Conservation (phyloP, 1,284 basidiomycete genomes). For the Schizophyllum amplum region DNA sequence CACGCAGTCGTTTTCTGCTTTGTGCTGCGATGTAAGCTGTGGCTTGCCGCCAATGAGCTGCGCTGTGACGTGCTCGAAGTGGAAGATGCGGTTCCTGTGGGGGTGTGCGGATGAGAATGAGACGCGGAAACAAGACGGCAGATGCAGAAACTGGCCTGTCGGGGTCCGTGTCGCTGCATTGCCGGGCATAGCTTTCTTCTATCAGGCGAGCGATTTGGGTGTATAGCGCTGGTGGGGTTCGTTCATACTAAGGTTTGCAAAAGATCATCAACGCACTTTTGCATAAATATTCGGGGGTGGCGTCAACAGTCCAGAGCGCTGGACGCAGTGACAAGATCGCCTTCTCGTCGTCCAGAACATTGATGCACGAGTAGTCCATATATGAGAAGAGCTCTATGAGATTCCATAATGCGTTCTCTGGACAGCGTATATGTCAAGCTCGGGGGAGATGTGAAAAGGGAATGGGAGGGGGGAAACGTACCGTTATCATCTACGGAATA, state of each 20-base stretch:
- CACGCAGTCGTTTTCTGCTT: slow-evolving; percentile 16
- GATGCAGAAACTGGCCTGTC: slow-evolving; percentile 4
- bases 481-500: not conserved
- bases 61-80: not conserved
- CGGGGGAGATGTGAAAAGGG: too few species aligned
- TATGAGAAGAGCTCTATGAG: slow-evolving; percentile 56
- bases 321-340: slow-evolving; percentile 25
- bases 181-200: slow-evolving; percentile 16
- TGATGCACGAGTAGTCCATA: slow-evolving; percentile 43
- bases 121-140: not conserved
- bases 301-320: slow-evolving; percentile 14
- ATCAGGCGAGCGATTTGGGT: slow-evolving; percentile 22
- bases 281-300: slow-evolving; percentile 22
- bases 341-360: slow-evolving; percentile 29
- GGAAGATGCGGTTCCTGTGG: not conserved
- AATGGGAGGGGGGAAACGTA: not conserved
- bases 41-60: not conserved
- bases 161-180: slow-evolving; percentile 13
- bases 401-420: slow-evolving; percentile 40
- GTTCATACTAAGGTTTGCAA: too few species aligned
- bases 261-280: slow-evolving; percentile 23
- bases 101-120: not conserved
- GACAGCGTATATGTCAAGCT: slow-evolving; percentile 1
- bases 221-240: not conserved
- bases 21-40: not conserved